Evolutionary conservation across 768 basidiomycete species (phyloP), one percentile per base, ranked within the genome.

Genomic region (Russula sp.): DNA sequence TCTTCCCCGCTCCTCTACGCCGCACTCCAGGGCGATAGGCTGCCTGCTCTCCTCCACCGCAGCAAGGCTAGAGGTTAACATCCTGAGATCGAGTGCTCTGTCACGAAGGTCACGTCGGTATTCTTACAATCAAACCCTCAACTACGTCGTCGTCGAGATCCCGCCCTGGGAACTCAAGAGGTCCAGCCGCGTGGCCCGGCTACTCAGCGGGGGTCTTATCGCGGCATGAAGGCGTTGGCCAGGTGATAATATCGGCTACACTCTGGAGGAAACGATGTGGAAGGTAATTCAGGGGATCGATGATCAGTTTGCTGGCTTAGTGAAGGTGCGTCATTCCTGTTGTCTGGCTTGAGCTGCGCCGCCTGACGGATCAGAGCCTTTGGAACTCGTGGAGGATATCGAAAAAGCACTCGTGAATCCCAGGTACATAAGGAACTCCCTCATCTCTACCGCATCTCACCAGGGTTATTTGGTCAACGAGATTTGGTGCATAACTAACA

Each of bases 101-200:
- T 99, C 59, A 98, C 96, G 56, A 96, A 95, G 74, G 88, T 92
- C 60, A 98, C 96, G 3, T 88, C 87, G 39, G 96, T 96, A 2
- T 99, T 97, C 78, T 99, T 99, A 27, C 74, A 97, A 98, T 76
- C 97, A 97, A 6, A 91, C 89, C 69, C 81, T 99, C 78, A 97
- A 99, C 74, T 99, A 99, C 73, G 84, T 89, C 61, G n/a, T n/a
- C n/a, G 94, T 98, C 50, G 98, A 99, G 80, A 97, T 99, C 70
- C 96, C 96, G 59, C 89, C 95, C 67, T 98, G 96, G 96, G 97
- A 99, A 76, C 78, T 98, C 72, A 95, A 95, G 76, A 98, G 98
- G 82, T 99, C 98, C 78, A 93, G 70, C 70, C 86, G 96, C 51
- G 96, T 99, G 70, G 94, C 91, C 73, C 84, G 88, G 62, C 80